These are phyloP conservation scores for Fraxinus platypoda DNA, from an alignment of 305 asterid genomes.

Conservation along the genomic window DNA sequence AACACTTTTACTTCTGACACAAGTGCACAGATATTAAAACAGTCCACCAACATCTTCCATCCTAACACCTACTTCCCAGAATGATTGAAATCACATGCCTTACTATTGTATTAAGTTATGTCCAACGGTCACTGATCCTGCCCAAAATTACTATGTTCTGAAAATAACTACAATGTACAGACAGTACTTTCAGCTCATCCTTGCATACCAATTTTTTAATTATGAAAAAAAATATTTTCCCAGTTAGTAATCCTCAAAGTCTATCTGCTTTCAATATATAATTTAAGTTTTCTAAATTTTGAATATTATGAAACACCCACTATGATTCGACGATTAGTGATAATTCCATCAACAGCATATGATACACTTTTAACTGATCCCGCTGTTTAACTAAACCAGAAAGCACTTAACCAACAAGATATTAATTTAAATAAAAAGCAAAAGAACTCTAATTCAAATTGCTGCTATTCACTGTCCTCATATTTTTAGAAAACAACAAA, in stretches of 20 bases:
- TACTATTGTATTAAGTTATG: neutral
- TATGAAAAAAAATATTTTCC: neutral
- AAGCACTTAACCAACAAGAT: constrained; percentile 4
- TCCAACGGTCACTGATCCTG: neutral
- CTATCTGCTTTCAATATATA: neutral
- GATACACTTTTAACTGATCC: neutral
- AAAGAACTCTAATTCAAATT: neutral
- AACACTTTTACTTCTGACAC: neutral
- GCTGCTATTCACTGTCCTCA: neutral
- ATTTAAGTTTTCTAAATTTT: neutral
- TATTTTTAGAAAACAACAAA: constrained; percentile 2
- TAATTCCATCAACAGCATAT: neutral
- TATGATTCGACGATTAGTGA: neutral
- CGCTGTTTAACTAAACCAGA: neutral
- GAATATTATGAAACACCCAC: constrained; percentile 3
- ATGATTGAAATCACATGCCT: neutral
- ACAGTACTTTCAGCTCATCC: neutral
- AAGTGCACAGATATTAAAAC: neutral
- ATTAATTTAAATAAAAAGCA: constrained; percentile 4
- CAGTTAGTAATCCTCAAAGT: neutral
- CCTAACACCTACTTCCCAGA: neutral
- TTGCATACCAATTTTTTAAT: neutral
- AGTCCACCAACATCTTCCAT: neutral
- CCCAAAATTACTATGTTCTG: neutral
- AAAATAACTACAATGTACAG: neutral